A percentile compares a stretch with the other conserved stretches of the same genome.
phyloP scores from a whole-genome alignment of 768 basidiomycete genomes.

The Aureoboletus auriporus region DNA sequence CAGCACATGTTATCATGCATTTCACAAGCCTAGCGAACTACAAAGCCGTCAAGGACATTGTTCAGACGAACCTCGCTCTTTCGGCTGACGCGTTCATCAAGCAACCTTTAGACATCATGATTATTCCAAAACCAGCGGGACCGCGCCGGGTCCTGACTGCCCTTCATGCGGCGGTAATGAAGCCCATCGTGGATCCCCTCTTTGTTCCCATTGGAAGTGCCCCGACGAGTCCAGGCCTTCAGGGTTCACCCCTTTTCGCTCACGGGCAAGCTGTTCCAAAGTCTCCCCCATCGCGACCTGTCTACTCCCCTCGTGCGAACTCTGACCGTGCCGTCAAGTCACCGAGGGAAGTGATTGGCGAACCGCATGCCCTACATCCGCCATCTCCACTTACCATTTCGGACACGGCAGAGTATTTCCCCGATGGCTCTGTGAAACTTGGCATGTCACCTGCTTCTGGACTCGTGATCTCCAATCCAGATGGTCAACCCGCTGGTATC shows the following conservation, averaged over 20 bases:
- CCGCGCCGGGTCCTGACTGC: constrained; percentile 91
- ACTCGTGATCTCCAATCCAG: constrained; percentile 86
- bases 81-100: constrained; percentile 43
- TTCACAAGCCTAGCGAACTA: constrained; percentile 91
- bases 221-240: constrained; percentile 72
- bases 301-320: constrained; percentile 45
- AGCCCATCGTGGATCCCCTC: constrained; percentile 85
- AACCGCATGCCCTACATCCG: constrained; percentile 40
- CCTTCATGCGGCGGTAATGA: constrained; percentile 83
- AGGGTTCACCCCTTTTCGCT: constrained; percentile 42
- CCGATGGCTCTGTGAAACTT: constrained; percentile 63
- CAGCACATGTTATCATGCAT: constrained; percentile 59
- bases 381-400: constrained; percentile 70
- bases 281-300: constrained; percentile 43
- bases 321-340: constrained; percentile 65
- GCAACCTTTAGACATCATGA: constrained; percentile 83
- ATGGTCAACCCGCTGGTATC: constrained; percentile 92
- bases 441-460: constrained; percentile 81
- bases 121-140: constrained; percentile 95
- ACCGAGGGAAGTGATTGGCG: constrained; percentile 40
- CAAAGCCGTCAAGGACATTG: constrained; percentile 79
- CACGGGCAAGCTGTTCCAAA: constrained; percentile 32
- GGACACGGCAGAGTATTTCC: constrained; percentile 66
- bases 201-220: constrained; percentile 94
- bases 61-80: constrained; percentile 53